These are phyloP conservation scores for Pichia sp. DNA, from an alignment of 1,139 yeast species.

Conservation along the genomic window DNA sequence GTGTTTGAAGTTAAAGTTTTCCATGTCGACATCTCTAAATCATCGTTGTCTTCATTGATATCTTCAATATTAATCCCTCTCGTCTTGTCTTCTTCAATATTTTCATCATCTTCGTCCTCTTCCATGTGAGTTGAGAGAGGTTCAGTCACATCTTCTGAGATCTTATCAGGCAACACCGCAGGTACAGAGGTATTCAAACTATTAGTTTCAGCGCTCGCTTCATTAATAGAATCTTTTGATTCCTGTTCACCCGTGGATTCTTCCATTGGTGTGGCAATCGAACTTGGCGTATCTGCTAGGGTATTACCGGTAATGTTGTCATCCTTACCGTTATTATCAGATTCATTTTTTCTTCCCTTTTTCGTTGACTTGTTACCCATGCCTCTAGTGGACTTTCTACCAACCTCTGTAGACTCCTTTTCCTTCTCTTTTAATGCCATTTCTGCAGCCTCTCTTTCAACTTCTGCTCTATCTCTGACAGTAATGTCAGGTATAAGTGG, in stretches of 20 bases:
- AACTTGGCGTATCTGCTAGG: conserved; percentile 7
- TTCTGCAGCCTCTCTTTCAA: conserved; percentile 69
- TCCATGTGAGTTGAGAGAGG: not conserved
- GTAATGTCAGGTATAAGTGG: conserved; percentile 87
- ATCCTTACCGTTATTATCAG: conserved; percentile 21
- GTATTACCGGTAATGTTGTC: conserved; percentile 2
- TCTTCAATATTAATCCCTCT: conserved; percentile 34
- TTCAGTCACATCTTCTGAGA: not conserved
- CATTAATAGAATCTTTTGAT: not conserved
- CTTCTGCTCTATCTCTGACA: conserved; percentile 72
- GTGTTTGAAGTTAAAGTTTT: conserved; percentile 70
- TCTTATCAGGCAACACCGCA: not conserved
- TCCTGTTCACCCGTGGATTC: conserved; percentile 2
- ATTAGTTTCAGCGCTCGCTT: not conserved
- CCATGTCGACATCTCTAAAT: conserved; percentile 74
- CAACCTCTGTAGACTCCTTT: conserved; percentile 25
- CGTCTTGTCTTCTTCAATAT: conserved; percentile 12
- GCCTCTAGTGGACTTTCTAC: conserved; percentile 33
- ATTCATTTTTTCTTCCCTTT: conserved; percentile 26
- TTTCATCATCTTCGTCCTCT: not conserved
- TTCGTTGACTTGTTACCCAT: conserved; percentile 20
- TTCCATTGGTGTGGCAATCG: conserved; percentile 17
- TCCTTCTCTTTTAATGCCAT: conserved; percentile 62
- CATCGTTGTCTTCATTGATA: conserved; percentile 45
- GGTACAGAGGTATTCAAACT: not conserved